Base-by-base conservation (phyloP, 345 rosid genomes). In the Eucalyptus cloeziana region DNA sequence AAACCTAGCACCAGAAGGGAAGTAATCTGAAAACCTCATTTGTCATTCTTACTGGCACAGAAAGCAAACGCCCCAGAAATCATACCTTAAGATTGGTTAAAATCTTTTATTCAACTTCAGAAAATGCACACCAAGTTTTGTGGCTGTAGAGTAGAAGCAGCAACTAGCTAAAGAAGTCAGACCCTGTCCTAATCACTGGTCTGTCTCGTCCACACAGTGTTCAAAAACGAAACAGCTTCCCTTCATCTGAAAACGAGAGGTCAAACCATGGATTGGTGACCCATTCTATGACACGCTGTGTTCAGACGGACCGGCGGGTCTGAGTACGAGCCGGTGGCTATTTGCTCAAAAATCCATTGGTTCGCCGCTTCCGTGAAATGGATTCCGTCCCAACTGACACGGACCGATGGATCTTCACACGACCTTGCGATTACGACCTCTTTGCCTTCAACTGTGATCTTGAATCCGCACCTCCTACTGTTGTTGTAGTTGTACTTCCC, bases 281-380 rank as follows among this genome's bases (percentile, higher is more conserved):
- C 85, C 88, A 16, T 86, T 89, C 88, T 91, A 43, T 69, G 54
- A 86, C 97, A 95, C 14, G 96, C 94, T 92, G 92, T 86, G 79
- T 87, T 88, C 54, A 94, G 51, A 12, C 94, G 94, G 92, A 92
- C 49, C 7, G 94, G 94, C 25, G 96, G 97, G 89, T 95, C 94
- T 1, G 96, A 93, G 90, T 90, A 94, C 13, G 91, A 89, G 31
- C 97, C 96, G 62, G 88, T 80, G 52, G 88, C 90, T 31, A 97
- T 87, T 87, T 92, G 92, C 21, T 91, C 22, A 81, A 92, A 94
- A 22, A 95, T 87, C 96, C 97, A 95, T 88, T 88, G 91, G 81
- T 97, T 96, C 60, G 97, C 97, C 44, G 97, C 94, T 47, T 95
- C 96, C 0, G 97, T 96, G 92, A 92, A 95, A 91, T 97, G 98